Percentiles rank a stretch among this genome's conserved stretches.
Conservation (phyloP, 345 rosid genomes). For the Melaleuca alternifolia region DNA sequence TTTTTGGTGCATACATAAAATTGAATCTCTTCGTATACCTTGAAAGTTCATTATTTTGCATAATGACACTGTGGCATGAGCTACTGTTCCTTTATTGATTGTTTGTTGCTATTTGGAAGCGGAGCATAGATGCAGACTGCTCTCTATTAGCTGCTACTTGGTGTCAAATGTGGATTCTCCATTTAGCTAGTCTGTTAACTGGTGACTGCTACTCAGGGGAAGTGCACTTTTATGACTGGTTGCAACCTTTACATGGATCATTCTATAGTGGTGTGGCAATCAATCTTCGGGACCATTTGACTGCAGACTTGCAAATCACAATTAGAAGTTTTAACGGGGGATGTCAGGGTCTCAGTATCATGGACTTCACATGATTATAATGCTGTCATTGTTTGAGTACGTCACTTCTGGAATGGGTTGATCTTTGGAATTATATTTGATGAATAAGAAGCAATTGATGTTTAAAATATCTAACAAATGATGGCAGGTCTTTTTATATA, state of each 20-base stretch:
- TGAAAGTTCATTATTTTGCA: not conserved
- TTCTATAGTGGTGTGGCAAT: not conserved
- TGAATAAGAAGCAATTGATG: not conserved
- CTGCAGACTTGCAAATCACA: not conserved
- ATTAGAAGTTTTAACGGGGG: not conserved
- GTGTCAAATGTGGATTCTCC: not conserved
- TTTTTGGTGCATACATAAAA: not conserved
- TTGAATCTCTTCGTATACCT: too few species aligned
- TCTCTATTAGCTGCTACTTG: not conserved
- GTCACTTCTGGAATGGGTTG: not conserved
- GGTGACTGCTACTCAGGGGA: not conserved
- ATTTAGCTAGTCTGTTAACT: not conserved
- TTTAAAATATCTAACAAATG: not conserved
- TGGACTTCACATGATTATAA: not conserved
- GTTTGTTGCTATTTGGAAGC: not conserved
- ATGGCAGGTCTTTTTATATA: not conserved
- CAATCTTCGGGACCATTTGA: not conserved
- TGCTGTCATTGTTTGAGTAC: not conserved
- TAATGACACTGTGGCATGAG: not conserved
- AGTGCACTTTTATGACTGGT: not conserved
- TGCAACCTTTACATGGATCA: not conserved
- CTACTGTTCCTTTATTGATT: not conserved
- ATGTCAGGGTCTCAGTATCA: not conserved
- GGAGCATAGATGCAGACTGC: not conserved
- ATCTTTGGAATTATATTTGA: not conserved